Base-by-base conservation (phyloP, 2,329 filamentous ascomycete genomes). In the Hirsutella rhossiliensis region DNA sequence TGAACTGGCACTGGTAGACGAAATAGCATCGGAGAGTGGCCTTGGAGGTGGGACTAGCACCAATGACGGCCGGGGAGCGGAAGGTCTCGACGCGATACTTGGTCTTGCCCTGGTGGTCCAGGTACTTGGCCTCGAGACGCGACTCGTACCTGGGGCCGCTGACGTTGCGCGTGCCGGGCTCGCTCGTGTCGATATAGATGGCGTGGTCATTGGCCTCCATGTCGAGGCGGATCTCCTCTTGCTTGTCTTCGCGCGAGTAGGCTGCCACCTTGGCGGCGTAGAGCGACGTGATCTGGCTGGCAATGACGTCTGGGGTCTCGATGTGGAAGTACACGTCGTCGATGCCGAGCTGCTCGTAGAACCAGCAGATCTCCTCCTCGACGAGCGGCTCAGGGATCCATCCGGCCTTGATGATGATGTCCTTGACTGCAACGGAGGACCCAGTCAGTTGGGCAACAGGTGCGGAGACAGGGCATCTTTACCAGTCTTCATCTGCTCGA, bases 271-370 rank as follows among this genome's bases (percentile, higher is more conserved):
- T 97, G 62, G 90, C 92, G 43, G 92, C 92, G 61, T 97, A 98
- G 41, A 98, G 78, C 11, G 90, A 96, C 48, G 90, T 90, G 60
- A 98, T 89, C 62, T 96, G 88, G 63, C 83, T 94, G 54, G 88
- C 84, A 59, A 98, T 94, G 46, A 87, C 87, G 45, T 86, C 80
- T 17, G 84, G 84, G 5, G 76, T 78, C 69, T 96, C 89, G 52
- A 90, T 88, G 61, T 89, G 81, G 69, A 97, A 97, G 73, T 96
- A 97, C 67, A 94, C 90, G 72, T 96, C 92, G 59, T 98, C 92
- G 56, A 98, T 98, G 54, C 92, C 92, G 20, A 98, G 79, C 64
- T 94, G 84, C 62, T 92, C 86, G 72, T 98, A 98, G 72, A 98
- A 98, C 90, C 92, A 98, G 47, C 79, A 75, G 42, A 89, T 86